These are phyloP conservation scores for Paraurostyla sp. DNA, from an alignment of 73 alveolate genomes.

Conservation along the genomic window DNA sequence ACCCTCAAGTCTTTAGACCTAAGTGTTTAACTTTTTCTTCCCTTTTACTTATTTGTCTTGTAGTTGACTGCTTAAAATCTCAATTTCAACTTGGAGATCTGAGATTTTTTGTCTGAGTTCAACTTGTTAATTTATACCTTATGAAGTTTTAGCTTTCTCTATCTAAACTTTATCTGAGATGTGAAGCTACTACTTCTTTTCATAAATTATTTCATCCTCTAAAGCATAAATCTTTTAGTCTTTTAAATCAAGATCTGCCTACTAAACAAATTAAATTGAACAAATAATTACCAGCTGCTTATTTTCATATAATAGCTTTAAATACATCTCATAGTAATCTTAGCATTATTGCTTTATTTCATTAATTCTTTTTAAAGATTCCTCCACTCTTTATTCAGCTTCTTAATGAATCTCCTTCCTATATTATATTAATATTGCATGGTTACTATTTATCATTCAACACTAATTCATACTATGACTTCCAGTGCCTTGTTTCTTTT, in stretches of 20 bases:
- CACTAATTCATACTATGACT: background rate
- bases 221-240: background rate
- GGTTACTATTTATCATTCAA: conserved; percentile 18
- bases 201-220: background rate
- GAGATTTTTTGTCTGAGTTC: background rate
- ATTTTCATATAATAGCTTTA: conserved; percentile 1
- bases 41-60: background rate
- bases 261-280: background rate
- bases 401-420: conserved; percentile 25
- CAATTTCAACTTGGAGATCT: conserved; percentile 12
- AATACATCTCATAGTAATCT: background rate
- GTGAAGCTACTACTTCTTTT: background rate
- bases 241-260: conserved; percentile 2
- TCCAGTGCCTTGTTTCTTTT: background rate
- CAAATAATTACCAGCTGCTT: background rate
- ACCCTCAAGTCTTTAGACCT: background rate
- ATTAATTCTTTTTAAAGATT: conserved; percentile 7
- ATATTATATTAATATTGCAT: background rate
- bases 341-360: background rate
- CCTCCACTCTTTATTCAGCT: conserved; percentile 39
- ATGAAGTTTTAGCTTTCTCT: background rate
- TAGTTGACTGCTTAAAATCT: background rate
- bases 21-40: background rate
- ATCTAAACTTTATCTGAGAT: background rate
- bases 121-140: background rate